Evolutionary conservation across 306 rosid species (phyloP).

Genomic region (Castanea sativa): DNA sequence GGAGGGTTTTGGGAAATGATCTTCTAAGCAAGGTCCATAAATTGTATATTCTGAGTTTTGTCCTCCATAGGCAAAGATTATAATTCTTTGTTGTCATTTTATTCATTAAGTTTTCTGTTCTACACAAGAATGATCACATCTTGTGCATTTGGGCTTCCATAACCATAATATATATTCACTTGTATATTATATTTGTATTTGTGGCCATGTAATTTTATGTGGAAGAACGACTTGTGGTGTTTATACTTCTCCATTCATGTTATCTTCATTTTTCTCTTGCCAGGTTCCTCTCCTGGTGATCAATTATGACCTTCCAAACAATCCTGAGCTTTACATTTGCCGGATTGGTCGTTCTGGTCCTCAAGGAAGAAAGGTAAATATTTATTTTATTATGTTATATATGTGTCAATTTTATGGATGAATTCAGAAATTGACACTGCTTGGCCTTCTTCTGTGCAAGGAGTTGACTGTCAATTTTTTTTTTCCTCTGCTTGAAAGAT

Average conservation of each 20-base stretch:
- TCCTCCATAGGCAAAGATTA: background rate
- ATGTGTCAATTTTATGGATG: background rate
- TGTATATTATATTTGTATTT: background rate
- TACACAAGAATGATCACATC: background rate
- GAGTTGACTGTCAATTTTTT: too few relatives aligned
- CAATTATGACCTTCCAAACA: conserved; percentile 95
- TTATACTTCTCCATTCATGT: background rate
- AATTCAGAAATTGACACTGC: background rate
- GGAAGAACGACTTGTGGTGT: background rate
- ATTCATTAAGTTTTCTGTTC: background rate
- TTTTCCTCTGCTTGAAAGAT: too few relatives aligned
- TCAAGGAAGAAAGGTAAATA: conserved; percentile 88
- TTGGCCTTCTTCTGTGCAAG: background rate
- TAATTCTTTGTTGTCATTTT: background rate
- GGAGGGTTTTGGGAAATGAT: background rate
- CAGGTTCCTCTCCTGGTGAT: conserved; percentile 85
- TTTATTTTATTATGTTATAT: background rate
- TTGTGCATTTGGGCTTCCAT: background rate
- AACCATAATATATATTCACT: background rate
- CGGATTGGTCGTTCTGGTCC: conserved; percentile 96
- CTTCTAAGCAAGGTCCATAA: background rate
- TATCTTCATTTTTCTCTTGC: conserved; percentile 1
- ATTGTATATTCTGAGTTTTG: background rate
- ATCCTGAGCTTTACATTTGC: conserved; percentile 91
- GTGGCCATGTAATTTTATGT: background rate